phyloP scores from a whole-genome alignment of 2,329 filamentous ascomycete genomes.

The Fusarium bactridioides region DNA sequence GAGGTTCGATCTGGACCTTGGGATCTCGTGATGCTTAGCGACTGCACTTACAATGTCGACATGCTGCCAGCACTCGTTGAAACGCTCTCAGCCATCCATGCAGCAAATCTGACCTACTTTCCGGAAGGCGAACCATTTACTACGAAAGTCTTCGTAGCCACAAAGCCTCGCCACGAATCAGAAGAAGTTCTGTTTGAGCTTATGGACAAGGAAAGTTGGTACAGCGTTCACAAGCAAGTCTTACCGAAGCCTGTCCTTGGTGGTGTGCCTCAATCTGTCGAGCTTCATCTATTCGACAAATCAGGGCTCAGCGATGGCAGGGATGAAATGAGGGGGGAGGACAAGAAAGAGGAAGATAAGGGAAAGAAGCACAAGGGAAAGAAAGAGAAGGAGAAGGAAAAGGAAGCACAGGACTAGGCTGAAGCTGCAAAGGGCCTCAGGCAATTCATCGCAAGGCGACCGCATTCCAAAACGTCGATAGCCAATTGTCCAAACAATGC shows the following conservation, averaged over 20 bases:
- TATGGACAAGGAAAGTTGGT: conserved; percentile 57
- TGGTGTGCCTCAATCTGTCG: conserved; percentile 54
- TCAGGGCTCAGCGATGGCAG: conserved; percentile 35
- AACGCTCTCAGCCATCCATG: conserved; percentile 60
- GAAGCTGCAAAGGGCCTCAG: conserved; percentile 22
- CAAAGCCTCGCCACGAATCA: conserved; percentile 64
- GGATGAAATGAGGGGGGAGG: neutral
- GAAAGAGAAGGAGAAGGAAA: neutral
- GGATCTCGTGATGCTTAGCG: conserved; percentile 64
- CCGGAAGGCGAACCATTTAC: conserved; percentile 24
- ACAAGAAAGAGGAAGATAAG: neutral
- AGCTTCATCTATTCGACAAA: conserved; percentile 62
- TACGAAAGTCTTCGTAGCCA: conserved; percentile 61
- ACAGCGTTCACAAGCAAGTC: conserved; percentile 49
- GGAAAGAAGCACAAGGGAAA: neutral
- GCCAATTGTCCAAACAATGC: conserved; percentile 29
- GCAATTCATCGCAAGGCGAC: conserved; percentile 17
- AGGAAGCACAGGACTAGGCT: conserved; percentile 11
- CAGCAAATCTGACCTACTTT: conserved; percentile 42
- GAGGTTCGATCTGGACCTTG: conserved; percentile 52
- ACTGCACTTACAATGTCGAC: conserved; percentile 69
- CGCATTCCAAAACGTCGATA: conserved; percentile 13
- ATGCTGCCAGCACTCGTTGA: conserved; percentile 61
- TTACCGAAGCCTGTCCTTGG: conserved; percentile 58
- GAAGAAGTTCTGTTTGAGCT: conserved; percentile 59